phyloP scores from a whole-genome alignment of 371 early-diverging fungal species.

The Sporodiniella umbellata region DNA sequence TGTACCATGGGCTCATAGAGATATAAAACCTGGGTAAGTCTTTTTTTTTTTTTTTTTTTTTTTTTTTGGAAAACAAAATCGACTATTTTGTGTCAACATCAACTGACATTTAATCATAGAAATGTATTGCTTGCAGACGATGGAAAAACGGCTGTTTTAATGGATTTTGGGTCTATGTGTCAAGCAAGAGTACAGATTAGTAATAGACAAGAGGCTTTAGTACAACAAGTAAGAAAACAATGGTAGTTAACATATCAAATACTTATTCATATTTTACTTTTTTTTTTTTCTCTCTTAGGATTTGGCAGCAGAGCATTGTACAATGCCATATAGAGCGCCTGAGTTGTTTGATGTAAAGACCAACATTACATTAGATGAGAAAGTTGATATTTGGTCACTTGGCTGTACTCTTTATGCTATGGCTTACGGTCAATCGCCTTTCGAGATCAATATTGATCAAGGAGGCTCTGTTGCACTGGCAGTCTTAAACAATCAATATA shows the following conservation, averaged over 20 bases:
- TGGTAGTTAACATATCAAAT: neutral
- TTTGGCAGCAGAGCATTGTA: constrained; percentile 69
- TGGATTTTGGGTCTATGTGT: constrained; percentile 78
- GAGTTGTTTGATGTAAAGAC: constrained; percentile 80
- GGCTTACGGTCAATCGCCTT: constrained; percentile 74
- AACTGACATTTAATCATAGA: too few species aligned
- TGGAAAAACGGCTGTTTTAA: constrained; percentile 63
- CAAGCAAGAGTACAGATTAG: constrained; percentile 56
- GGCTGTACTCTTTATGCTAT: constrained; percentile 76
- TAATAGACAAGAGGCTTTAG: constrained; percentile 60
- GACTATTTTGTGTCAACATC: too few species aligned
- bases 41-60: neutral
- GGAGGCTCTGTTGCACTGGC: constrained; percentile 76
- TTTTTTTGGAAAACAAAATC: too few species aligned
- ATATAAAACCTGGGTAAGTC: constrained; percentile 76
- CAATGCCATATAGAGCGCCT: constrained; percentile 79
- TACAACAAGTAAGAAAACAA: constrained; percentile 48
- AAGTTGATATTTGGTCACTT: constrained; percentile 80
- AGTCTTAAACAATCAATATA: constrained; percentile 64
- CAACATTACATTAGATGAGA: constrained; percentile 57
- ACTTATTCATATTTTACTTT: neutral
- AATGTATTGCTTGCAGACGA: constrained; percentile 65
- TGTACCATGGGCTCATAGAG: constrained; percentile 71
- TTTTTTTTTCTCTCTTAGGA: constrained; percentile 33
- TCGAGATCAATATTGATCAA: constrained; percentile 65